Percentiles rank a stretch among this genome's conserved stretches.
Evolutionary conservation across 768 basidiomycete genomes (phyloP).

Genomic region (Phlebiopsis gigantea): DNA sequence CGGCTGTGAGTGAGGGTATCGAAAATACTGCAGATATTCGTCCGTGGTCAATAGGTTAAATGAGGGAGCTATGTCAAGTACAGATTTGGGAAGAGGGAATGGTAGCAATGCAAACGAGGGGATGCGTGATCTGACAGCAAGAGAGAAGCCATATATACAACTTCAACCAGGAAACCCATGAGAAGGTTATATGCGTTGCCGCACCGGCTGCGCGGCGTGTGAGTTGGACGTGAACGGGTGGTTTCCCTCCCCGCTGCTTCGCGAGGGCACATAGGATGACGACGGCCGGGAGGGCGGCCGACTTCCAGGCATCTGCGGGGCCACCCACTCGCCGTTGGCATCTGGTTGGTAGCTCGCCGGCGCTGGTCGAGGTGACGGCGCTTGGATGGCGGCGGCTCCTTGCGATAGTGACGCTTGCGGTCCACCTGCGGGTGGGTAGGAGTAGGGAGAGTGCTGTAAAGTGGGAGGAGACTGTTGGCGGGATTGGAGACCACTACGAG

Average conservation of each 20-base stretch:
- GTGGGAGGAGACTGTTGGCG: constrained; percentile 37
- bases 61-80: constrained; percentile 19
- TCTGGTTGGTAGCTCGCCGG: constrained; percentile 11
- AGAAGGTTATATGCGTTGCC: constrained; percentile 19
- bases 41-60: constrained; percentile 18
- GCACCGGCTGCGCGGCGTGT: constrained; percentile 20
- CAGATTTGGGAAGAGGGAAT: constrained; percentile 12
- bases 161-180: constrained; percentile 1
- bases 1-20: constrained; percentile 11
- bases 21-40: constrained; percentile 16
- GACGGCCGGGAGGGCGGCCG: constrained; percentile 23
- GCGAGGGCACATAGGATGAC: constrained; percentile 24
- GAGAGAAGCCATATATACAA: constrained; percentile 11
- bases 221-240: constrained; percentile 20
- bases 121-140: constrained; percentile 11
- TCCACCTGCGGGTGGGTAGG: constrained; percentile 35
- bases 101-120: constrained; percentile 12
- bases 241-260: constrained; percentile 25
- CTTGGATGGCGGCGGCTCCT: constrained; percentile 39
- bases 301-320: constrained; percentile 16
- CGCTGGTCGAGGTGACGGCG: constrained; percentile 33
- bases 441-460: constrained; percentile 39
- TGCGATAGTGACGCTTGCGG: constrained; percentile 44
- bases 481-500: constrained; percentile 26
- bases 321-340: constrained; percentile 17